Conservation (phyloP, 805 yeast species). For the Metschnikowia peoriensis region DNA sequence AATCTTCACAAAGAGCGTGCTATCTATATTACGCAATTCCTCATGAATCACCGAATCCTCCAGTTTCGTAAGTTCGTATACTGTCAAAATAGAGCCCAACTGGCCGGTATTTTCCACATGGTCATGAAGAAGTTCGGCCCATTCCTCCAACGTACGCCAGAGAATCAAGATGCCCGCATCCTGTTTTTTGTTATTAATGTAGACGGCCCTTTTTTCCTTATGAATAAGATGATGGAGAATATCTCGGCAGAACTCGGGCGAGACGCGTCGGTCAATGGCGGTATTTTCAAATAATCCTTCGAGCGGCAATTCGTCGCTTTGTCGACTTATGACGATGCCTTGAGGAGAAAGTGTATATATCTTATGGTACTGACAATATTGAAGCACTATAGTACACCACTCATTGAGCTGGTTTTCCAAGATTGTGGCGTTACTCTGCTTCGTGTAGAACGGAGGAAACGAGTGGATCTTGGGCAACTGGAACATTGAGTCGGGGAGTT, state of each 20-base stretch:
- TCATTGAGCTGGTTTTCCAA: conserved; percentile 73
- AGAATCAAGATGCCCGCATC: conserved; percentile 64
- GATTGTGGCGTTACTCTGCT: conserved; percentile 80
- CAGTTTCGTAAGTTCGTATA: conserved; percentile 67
- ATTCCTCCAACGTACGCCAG: conserved; percentile 55
- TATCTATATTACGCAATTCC: conserved; percentile 64
- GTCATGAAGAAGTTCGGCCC: conserved; percentile 36
- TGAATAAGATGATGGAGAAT: conserved; percentile 58
- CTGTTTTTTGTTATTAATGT: conserved; percentile 48
- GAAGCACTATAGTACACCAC: conserved; percentile 68
- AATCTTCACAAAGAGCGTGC: conserved; percentile 50
- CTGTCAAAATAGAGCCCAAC: conserved; percentile 68
- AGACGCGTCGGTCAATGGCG: conserved; percentile 50
- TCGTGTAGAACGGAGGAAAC: conserved; percentile 91
- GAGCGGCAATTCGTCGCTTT: conserved; percentile 13
- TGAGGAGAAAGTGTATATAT: conserved; percentile 32
- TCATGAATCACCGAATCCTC: conserved; percentile 53
- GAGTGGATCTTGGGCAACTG: conserved; percentile 43
- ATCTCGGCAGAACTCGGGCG: conserved; percentile 51
- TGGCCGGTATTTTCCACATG: conserved; percentile 71
- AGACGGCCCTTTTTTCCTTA: conserved; percentile 53
- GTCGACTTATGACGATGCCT: conserved; percentile 32
- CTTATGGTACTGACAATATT: conserved; percentile 55
- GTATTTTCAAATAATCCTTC: conserved; percentile 49
- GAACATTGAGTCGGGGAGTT: conserved; percentile 15